Evolutionary conservation across 2,329 filamentous ascomycete genomes (phyloP), one percentile per base, ranked within the genome.

Genomic region (Neofusicoccum laricinum): DNA sequence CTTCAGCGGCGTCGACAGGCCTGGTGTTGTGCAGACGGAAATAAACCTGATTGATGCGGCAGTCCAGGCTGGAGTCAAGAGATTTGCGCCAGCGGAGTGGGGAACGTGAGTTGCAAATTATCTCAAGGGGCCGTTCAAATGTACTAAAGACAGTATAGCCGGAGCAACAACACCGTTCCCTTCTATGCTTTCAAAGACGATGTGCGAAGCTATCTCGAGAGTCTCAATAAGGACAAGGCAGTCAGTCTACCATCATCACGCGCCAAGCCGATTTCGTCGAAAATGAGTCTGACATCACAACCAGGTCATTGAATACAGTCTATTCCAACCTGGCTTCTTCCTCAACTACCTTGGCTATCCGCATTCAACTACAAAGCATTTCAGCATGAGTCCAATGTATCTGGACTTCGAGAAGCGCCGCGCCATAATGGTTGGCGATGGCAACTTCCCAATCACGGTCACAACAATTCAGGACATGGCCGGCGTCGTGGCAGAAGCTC

Each of bases 21-120:
- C n/a, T n/a, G 4, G 7, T 15, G 25, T 32, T 32, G 4, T 32
- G 8, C 46, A 32, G 5, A 32, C 12, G 21, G 10, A 75, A 55
- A 72, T 71, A 41, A 75, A 73, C 43, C 68, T 76, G 0, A 75
- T 76, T 61, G 68, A 73, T 38, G 75, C 75, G 1, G 70, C 69
- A 64, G 70, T 73, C 50, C 67, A 68, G 4, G 73, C 73, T 1
- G 69, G 70, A 30, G 72, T 76, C 0, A 64, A 63, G 2, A 69
- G 73, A 43, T 76, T 76, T 64, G 71, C 71, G 1, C 74, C 74
- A 1, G 66, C 67, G 4, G 74, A 76, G 67, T 76, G 72, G 73
- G 67, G 68, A 11, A 67, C 73, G 65, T 65, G 41, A 59, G 65
- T 55, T 15, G 14, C n/a, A 34, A 0, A 0, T 11, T 25, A 7